A percentile compares a stretch with the other conserved stretches of the same genome.
These are phyloP conservation scores for Paramyrothecium roridum DNA, from an alignment of 2,329 filamentous ascomycete species.

Conservation along the genomic window DNA sequence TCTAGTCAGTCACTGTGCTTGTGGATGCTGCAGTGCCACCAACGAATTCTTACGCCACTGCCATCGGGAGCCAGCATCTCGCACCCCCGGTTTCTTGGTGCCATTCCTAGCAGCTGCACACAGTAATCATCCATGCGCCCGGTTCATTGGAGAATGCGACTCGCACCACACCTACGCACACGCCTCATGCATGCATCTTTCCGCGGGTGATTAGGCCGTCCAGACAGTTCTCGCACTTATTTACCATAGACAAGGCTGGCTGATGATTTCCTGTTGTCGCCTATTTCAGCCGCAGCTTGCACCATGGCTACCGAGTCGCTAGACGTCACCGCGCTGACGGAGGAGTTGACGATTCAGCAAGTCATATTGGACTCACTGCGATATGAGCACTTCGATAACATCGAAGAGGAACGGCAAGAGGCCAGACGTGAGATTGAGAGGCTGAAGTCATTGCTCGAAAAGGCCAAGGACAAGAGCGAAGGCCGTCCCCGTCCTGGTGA, in stretches of 20 bases:
- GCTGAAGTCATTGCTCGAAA: constrained; percentile 26
- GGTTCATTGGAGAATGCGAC: neutral
- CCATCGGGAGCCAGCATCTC: neutral
- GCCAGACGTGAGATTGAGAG: constrained; percentile 21
- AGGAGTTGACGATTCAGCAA: constrained; percentile 39
- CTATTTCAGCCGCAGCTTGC: neutral
- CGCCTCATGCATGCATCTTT: neutral
- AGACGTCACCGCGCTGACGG: constrained; percentile 24
- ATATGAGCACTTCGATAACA: constrained; percentile 18
- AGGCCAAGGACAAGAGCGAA: constrained; percentile 5
- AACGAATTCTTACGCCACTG: neutral
- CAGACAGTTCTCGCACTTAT: neutral
- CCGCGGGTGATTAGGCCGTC: neutral
- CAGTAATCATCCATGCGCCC: neutral
- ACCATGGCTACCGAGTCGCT: constrained; percentile 13
- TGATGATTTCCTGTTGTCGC: no score
- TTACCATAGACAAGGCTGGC: neutral
- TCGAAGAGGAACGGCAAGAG: constrained; percentile 24
- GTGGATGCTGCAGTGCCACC: neutral
- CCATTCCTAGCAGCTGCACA: no score
- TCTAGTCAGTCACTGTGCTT: neutral
- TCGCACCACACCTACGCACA: neutral
- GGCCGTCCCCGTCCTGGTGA: constrained; percentile 7
- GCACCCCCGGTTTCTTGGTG: no score
- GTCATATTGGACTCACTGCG: constrained; percentile 40